These are phyloP conservation scores for Drosera capensis DNA, from an alignment of 148 eudicot species.

Conservation along the genomic window DNA sequence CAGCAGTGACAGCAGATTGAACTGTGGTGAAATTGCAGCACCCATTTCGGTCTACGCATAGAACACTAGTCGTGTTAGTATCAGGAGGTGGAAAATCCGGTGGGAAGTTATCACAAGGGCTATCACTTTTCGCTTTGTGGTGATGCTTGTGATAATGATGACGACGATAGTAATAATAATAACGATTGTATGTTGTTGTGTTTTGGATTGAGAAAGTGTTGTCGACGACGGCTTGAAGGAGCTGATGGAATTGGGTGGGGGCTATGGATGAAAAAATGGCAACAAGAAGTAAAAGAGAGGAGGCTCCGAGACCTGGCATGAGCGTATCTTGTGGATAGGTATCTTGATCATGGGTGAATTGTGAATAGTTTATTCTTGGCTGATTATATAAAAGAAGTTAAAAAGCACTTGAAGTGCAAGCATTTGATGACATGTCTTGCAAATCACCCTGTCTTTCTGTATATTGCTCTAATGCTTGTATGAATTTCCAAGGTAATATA, in stretches of 20 bases:
- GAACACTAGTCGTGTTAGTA: slow-evolving; percentile 34
- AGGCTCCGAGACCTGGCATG: slow-evolving; percentile 19
- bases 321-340: slow-evolving; percentile 5
- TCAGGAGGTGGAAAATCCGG: slow-evolving; percentile 57
- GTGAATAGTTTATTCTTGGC: no score
- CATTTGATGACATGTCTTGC: slow-evolving; percentile 50
- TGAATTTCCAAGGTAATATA: not conserved
- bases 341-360: no score
- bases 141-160: slow-evolving; percentile 10
- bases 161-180: slow-evolving; percentile 14
- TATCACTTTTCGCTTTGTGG: slow-evolving; percentile 3
- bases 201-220: not conserved
- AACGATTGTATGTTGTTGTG: slow-evolving; percentile 5
- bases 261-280: slow-evolving; percentile 31
- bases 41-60: slow-evolving; percentile 77
- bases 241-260: slow-evolving; percentile 15
- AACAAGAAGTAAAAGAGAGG: slow-evolving; percentile 16
- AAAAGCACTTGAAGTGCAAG: slow-evolving; percentile 74
- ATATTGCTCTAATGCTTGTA: not conserved
- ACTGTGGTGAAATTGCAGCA: slow-evolving; percentile 81
- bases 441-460: slow-evolving; percentile 48
- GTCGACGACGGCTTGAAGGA: slow-evolving; percentile 6
- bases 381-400: slow-evolving; percentile 1
- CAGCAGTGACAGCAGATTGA: slow-evolving; percentile 71
- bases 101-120: slow-evolving; percentile 79